Conservation (phyloP, 345 rosid genomes). For the Moricandia arvensis region DNA sequence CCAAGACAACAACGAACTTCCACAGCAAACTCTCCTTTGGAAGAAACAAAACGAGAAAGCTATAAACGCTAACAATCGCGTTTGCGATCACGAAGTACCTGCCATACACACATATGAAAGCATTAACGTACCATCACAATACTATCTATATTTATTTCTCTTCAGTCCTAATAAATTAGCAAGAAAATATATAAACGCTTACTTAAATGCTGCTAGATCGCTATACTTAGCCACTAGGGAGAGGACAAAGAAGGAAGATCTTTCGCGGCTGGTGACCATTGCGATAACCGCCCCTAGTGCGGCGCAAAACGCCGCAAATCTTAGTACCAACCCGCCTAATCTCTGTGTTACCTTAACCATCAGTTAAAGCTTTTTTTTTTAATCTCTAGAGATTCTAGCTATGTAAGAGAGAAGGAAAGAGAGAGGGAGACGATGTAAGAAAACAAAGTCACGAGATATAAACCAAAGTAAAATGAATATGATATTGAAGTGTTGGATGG, state of each 20-base stretch:
- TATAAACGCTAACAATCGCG: slow-evolving; percentile 52
- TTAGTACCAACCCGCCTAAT: slow-evolving; percentile 44
- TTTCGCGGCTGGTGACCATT: slow-evolving; percentile 73
- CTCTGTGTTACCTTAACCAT: slow-evolving; percentile 50
- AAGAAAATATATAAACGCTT: not conserved
- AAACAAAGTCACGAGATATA: slow-evolving; percentile 32
- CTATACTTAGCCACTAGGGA: slow-evolving; percentile 63
- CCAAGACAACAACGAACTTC: slow-evolving; percentile 58
- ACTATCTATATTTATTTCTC: not conserved
- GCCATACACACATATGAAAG: not conserved
- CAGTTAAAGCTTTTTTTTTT: not conserved
- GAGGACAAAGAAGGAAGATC: slow-evolving; percentile 42
- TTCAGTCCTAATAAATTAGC: not conserved
- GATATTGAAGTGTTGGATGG: slow-evolving; percentile 27
- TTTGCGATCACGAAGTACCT: slow-evolving; percentile 84
- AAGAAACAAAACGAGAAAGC: slow-evolving; percentile 64
- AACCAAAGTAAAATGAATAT: slow-evolving; percentile 33
- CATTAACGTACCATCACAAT: not conserved
- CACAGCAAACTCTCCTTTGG: slow-evolving; percentile 56
- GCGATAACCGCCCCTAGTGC: slow-evolving; percentile 63
- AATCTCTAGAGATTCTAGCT: not conserved
- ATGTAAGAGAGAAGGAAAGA: slow-evolving; percentile 7
- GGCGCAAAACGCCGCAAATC: slow-evolving; percentile 59
- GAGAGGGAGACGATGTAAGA: slow-evolving; percentile 8
- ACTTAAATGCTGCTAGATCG: slow-evolving; percentile 75